phyloP scores from a whole-genome alignment of 1,284 basidiomycete genomes.

The Boletus mariae region DNA sequence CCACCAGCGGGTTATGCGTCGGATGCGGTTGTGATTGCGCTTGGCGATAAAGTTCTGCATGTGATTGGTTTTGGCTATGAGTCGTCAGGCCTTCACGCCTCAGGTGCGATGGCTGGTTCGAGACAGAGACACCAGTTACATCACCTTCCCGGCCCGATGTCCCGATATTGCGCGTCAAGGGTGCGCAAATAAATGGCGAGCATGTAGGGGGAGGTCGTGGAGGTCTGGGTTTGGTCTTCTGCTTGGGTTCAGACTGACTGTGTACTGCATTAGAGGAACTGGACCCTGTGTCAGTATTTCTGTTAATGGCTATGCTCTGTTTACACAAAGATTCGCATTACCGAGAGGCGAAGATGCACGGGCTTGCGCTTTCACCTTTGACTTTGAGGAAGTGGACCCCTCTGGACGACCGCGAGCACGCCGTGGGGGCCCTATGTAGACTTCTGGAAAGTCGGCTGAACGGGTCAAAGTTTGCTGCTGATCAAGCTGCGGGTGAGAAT shows the following conservation, averaged over 20 bases:
- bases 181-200: constrained; percentile 29
- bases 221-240: constrained; percentile 15
- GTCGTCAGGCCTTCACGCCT: neutral
- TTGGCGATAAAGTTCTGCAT: constrained; percentile 1
- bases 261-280: constrained; percentile 1
- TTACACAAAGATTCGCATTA: neutral
- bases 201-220: constrained; percentile 10
- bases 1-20: constrained; percentile 7
- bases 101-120: constrained; percentile 12
- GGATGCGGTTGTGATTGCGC: neutral
- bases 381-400: constrained; percentile 26
- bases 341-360: constrained; percentile 9
- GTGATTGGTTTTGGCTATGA: constrained; percentile 7
- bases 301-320: constrained; percentile 1
- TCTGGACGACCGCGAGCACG: constrained; percentile 31
- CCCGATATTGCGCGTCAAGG: constrained; percentile 14
- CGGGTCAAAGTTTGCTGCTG: constrained; percentile 26
- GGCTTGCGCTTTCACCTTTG: constrained; percentile 2
- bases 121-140: constrained; percentile 9
- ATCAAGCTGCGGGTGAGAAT: neutral
- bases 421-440: constrained; percentile 33
- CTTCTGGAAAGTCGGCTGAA: constrained; percentile 32
- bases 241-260: constrained; percentile 7
- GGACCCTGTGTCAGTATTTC: constrained; percentile 4
- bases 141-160: neutral